A percentile compares a stretch with the other conserved stretches of the same genome.
Conservation (phyloP, 352 stramenopile genomes). For the Thraustochytrium sp. region DNA sequence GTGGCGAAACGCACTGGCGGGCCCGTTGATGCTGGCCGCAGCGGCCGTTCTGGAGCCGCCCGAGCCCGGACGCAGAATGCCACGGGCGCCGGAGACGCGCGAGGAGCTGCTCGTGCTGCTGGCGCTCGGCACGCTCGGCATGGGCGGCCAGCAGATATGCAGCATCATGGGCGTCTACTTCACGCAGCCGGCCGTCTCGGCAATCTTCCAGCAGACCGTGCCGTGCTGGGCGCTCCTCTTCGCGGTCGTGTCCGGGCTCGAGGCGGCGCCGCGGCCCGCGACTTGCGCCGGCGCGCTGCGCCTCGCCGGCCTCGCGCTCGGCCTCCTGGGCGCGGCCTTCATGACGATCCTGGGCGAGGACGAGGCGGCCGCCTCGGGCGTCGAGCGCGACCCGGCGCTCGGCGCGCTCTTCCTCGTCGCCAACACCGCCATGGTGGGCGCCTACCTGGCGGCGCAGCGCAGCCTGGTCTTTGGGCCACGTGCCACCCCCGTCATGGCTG, state of each 20-base stretch:
- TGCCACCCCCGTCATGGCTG: not conserved
- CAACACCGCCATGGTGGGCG: not conserved
- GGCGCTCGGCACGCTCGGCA: not conserved
- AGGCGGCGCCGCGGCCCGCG: not conserved
- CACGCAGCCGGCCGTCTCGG: not conserved
- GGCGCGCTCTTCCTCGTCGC: not conserved
- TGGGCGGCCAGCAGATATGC: not conserved
- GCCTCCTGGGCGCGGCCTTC: not conserved
- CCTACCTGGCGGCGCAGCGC: not conserved
- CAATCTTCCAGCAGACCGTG: not conserved
- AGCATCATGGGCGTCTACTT: not conserved
- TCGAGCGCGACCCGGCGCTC: not conserved
- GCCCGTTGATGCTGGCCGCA: not conserved
- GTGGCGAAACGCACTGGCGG: not conserved
- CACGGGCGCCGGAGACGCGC: not conserved
- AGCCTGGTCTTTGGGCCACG: not conserved
- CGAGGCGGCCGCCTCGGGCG: not conserved
- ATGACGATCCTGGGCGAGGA: not conserved
- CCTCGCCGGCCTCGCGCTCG: not conserved
- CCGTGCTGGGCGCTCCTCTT: not conserved
- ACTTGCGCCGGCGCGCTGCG: not conserved
- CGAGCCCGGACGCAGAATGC: too few relatives aligned
- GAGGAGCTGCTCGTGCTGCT: not conserved
- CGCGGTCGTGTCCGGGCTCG: not conserved
- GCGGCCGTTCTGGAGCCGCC: not conserved